Evolutionary conservation across 257 asterid species (phyloP), one percentile per base, ranked within the genome.

Genomic region (Solanum tarijense): DNA sequence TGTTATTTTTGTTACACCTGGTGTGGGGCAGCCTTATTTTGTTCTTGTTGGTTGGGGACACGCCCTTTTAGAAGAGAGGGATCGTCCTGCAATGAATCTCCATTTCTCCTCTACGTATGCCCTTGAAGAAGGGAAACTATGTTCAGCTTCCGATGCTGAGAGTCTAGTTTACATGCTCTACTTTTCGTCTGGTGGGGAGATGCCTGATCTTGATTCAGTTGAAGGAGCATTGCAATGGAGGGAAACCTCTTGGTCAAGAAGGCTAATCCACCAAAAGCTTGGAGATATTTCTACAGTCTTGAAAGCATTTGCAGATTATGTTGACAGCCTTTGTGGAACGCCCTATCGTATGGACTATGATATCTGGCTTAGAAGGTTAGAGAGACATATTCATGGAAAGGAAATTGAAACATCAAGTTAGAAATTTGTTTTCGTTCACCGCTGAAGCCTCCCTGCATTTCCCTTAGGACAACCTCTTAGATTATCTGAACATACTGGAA

Each of bases 301-400:
- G 91, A 97, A 97, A 92, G 99, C 99, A 38, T 97, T 96, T 92
- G 99, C 99, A 20, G 99, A 97, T 92, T 97, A 96, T 86, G 98
- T 97, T 75, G 99, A 97, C 88, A 97, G 98, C 92, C 91, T 97
- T 55, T 97, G 99, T 83, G 98, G 99, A 29, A 97, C 99, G 9
- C 98, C 99, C 0, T 97, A 97, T 84, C 98, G 97, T 6, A 94
- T 96, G 65, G 97, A 94, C 89, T 94, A 94, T 69, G 98, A 93
- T 55, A 96, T 95, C 87, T 96, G 99, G 99, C 88, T 95, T 27
- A 93, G 98, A 89, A 90, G 99, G 90, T 91, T 96, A 86, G 90
- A 88, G 91, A 91, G 94, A 68, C 96, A 94, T 84, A 92, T 93
- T 87, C 89, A 92, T 74, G 98, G 96, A 36, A 94, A 92, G 91